A percentile compares a stretch with the other conserved stretches of the same genome.
Conservation (phyloP, 129 eudicot species). For the Solidago caesia region DNA sequence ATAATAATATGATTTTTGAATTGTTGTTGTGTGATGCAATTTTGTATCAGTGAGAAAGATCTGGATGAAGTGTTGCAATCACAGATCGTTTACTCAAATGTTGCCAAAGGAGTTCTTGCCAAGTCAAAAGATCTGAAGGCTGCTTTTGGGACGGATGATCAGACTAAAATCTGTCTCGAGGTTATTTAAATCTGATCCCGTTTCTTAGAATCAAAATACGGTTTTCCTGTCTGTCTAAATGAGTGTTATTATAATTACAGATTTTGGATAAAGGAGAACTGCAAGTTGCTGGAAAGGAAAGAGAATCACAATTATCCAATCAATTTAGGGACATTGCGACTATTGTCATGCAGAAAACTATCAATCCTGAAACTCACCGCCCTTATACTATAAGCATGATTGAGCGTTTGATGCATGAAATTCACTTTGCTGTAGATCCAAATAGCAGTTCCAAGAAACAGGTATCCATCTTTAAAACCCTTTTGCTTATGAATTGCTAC, state of each 20-base stretch:
- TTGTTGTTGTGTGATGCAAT: constrained; percentile 9
- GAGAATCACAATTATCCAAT: constrained; percentile 84
- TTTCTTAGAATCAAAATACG: constrained; percentile 1
- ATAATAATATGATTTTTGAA: not conserved
- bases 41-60: constrained; percentile 70
- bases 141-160: constrained; percentile 89
- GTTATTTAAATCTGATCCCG: constrained; percentile 30
- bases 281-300: constrained; percentile 96
- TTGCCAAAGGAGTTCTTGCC: constrained; percentile 88
- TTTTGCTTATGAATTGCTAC: not conserved
- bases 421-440: constrained; percentile 93
- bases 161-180: constrained; percentile 84
- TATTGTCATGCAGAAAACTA: constrained; percentile 90
- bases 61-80: constrained; percentile 96
- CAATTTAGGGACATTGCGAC: constrained; percentile 97
- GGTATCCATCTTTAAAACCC: constrained; percentile 34
- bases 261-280: constrained; percentile 97
- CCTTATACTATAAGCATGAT: constrained; percentile 98
- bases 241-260: constrained; percentile 33
- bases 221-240: not conserved
- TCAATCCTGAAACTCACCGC: constrained; percentile 84
- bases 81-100: constrained; percentile 86
- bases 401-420: constrained; percentile 97
- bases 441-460: constrained; percentile 96
- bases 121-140: constrained; percentile 73